phyloP scores from a whole-genome alignment of 441 rosid genomes.

The Arabidopsis lyrata region DNA sequence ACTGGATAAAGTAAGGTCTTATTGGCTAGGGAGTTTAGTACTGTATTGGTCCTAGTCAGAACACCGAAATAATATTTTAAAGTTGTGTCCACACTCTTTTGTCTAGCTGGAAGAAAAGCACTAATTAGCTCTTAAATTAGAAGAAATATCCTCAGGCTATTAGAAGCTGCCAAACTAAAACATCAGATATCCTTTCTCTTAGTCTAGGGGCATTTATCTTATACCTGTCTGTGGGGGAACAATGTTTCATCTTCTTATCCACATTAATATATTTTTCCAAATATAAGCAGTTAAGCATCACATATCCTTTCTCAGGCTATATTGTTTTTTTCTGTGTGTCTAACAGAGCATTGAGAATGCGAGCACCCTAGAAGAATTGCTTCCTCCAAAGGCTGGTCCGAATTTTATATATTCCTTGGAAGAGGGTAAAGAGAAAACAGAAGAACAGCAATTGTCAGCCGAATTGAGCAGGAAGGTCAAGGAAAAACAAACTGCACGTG shows the following conservation, averaged over 20 bases:
- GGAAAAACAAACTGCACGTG: slow-evolving; percentile 81
- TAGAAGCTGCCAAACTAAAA: slow-evolving; percentile 7
- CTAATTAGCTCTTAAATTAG: neutral
- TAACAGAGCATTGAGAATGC: slow-evolving; percentile 93
- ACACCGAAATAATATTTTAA: neutral
- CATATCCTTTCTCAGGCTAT: slow-evolving; percentile 6
- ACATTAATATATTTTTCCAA: no score
- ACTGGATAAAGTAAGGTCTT: neutral
- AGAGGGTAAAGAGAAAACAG: slow-evolving; percentile 79
- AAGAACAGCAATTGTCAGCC: slow-evolving; percentile 71
- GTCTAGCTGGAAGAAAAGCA: neutral
- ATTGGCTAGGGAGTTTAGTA: slow-evolving; percentile 1
- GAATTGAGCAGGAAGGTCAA: slow-evolving; percentile 88
- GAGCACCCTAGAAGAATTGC: slow-evolving; percentile 85
- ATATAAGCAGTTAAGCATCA: no score
- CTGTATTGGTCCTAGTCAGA: slow-evolving; percentile 10
- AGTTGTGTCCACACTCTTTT: neutral
- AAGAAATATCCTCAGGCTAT: neutral
- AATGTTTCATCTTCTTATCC: no score
- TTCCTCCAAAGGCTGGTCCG: slow-evolving; percentile 86
- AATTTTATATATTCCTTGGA: slow-evolving; percentile 71
- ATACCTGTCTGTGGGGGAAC: no score
- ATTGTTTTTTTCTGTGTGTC: slow-evolving; percentile 28
- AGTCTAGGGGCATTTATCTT: no score
- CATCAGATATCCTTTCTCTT: neutral